A percentile compares a stretch with the other conserved stretches of the same genome.
Evolutionary conservation across 148 eudicot genomes (phyloP).

Genomic region (Simmondsia chinensis): DNA sequence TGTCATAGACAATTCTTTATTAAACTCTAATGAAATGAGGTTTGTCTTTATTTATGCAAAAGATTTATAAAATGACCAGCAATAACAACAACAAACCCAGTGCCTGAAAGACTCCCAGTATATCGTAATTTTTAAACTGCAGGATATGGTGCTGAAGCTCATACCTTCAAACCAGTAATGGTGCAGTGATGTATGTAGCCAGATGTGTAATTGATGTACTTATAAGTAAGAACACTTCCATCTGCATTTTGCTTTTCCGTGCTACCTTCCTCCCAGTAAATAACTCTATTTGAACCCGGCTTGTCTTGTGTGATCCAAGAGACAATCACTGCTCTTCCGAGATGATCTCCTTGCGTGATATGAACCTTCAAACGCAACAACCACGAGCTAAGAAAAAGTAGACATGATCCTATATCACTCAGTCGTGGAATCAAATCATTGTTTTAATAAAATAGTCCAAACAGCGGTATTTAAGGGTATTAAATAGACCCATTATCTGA

Average conservation of each 20-base stretch:
- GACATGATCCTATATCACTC: not conserved
- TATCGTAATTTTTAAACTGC: no score
- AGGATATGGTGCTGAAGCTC: not conserved
- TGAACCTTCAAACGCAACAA: constrained; percentile 46
- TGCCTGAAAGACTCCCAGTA: no score
- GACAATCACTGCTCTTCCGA: constrained; percentile 55
- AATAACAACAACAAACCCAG: no score
- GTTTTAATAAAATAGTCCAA: no score
- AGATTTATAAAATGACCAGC: no score
- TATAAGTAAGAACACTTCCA: constrained; percentile 46
- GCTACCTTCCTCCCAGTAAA: constrained; percentile 53
- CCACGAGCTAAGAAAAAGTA: not conserved
- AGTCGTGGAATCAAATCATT: no score
- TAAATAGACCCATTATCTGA: no score
- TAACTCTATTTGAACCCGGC: constrained; percentile 52
- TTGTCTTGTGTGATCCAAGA: constrained; percentile 76
- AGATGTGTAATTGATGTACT: constrained; percentile 64
- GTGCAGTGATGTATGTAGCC: constrained; percentile 80
- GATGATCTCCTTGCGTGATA: constrained; percentile 76
- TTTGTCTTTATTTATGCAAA: no score
- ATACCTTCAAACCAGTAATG: constrained; percentile 54
- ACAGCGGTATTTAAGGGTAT: no score
- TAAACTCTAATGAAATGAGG: no score
- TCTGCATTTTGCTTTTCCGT: constrained; percentile 18
- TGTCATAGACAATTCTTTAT: no score